A percentile compares a stretch with the other conserved stretches of the same genome.
Conservation (phyloP, 768 basidiomycete species). For the Coprinopsis marcescibilis region DNA sequence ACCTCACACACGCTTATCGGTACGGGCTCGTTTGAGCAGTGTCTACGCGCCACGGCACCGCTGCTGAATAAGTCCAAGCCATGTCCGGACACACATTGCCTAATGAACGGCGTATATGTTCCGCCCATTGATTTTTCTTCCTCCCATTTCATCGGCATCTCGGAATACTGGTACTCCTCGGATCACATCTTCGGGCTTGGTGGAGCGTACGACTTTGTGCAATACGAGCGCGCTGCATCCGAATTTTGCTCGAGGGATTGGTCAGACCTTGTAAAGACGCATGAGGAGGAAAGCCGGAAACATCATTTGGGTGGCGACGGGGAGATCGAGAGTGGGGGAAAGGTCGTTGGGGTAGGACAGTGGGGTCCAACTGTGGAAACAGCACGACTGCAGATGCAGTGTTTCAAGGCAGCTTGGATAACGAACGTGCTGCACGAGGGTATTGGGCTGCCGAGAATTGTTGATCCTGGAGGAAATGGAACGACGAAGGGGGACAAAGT, state of each 20-base stretch:
- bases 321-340: conserved; percentile 54
- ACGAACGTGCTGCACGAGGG: conserved; percentile 95
- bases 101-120: conserved; percentile 92
- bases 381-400: conserved; percentile 90
- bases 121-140: conserved; percentile 92
- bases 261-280: conserved; percentile 65
- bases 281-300: conserved; percentile 46
- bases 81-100: conserved; percentile 79
- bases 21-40: conserved; percentile 86
- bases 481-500: conserved; percentile 68
- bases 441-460: conserved; percentile 87
- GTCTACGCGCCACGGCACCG: conserved; percentile 63
- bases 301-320: conserved; percentile 57
- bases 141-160: conserved; percentile 93
- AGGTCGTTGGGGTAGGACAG: conserved; percentile 55
- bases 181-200: conserved; percentile 95
- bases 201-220: conserved; percentile 92
- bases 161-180: conserved; percentile 99
- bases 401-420: conserved; percentile 99
- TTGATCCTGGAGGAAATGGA: conserved; percentile 77
- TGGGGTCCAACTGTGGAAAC: conserved; percentile 77
- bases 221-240: conserved; percentile 90
- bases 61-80: conserved; percentile 81
- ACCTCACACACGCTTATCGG: conserved; percentile 66
- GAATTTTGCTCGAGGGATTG: conserved; percentile 80